Percentiles rank a stretch among this genome's conserved stretches.
Conservation (phyloP, 2,329 filamentous ascomycete species). For the Fusarium denticulatum region DNA sequence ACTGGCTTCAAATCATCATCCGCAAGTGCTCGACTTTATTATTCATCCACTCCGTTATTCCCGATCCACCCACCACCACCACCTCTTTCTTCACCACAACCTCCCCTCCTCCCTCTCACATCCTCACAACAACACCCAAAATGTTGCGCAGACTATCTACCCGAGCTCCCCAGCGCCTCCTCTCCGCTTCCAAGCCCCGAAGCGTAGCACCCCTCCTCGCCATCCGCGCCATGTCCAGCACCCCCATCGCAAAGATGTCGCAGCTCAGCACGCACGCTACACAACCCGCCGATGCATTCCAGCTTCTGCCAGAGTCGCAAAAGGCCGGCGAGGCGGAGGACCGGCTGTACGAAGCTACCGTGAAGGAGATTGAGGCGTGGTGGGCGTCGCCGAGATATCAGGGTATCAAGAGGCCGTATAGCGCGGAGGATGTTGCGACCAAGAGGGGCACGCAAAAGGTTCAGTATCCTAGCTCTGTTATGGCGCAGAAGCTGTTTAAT, state of each 20-base stretch:
- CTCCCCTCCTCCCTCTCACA: background rate
- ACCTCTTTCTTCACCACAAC: background rate
- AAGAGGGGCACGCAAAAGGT: conserved; percentile 91
- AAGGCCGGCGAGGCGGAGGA: conserved; percentile 87
- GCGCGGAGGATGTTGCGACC: conserved; percentile 88
- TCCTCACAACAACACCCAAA: background rate
- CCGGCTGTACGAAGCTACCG: conserved; percentile 82
- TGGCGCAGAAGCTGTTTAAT: conserved; percentile 95
- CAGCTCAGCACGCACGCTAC: conserved; percentile 44
- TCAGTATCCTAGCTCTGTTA: conserved; percentile 89
- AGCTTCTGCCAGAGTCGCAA: conserved; percentile 79
- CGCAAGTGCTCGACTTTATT: conserved; percentile 23
- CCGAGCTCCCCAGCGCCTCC: conserved; percentile 45
- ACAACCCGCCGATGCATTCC: conserved; percentile 78
- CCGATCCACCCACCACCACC: background rate
- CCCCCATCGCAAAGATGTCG: conserved; percentile 44
- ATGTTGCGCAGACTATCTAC: conserved; percentile 50
- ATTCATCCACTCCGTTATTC: conserved; percentile 38
- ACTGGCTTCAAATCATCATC: conserved; percentile 7
- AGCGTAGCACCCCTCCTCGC: conserved; percentile 33
- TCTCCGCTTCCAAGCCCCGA: conserved; percentile 33
- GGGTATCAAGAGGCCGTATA: conserved; percentile 92
- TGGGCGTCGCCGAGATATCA: conserved; percentile 86
- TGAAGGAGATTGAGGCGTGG: conserved; percentile 88
- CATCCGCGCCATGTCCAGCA: conserved; percentile 47